phyloP scores from a whole-genome alignment of 257 asterid genomes.

The Ehretia macrophylla region DNA sequence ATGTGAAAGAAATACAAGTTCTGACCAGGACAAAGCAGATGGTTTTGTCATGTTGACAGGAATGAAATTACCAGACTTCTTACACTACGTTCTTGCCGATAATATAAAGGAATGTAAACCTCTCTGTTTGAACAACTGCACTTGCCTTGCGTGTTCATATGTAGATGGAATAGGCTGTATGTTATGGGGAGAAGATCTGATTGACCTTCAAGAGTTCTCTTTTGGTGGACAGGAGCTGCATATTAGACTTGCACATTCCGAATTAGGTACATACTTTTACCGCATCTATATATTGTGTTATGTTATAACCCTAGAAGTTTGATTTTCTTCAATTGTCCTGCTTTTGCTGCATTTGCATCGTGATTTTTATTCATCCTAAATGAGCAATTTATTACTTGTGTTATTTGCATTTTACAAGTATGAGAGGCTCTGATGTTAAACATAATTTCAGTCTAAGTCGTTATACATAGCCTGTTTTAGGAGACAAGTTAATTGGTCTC shows the following conservation, averaged over 20 bases:
- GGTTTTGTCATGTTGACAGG: constrained; percentile 13
- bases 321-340: no score
- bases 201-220: constrained; percentile 19
- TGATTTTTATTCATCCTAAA: no score
- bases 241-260: constrained; percentile 27
- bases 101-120: constrained; percentile 11
- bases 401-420: no score
- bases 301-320: neutral
- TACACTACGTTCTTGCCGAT: neutral
- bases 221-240: constrained; percentile 23
- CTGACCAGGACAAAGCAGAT: constrained; percentile 10
- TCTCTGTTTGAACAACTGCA: constrained; percentile 17
- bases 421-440: no score
- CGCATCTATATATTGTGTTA: neutral
- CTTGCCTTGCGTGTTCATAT: constrained; percentile 17
- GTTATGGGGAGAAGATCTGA: constrained; percentile 21
- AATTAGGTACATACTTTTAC: constrained; percentile 14
- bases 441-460: no score
- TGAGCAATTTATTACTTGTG: neutral
- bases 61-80: constrained; percentile 20
- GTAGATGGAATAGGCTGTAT: constrained; percentile 28
- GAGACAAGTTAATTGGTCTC: no score
- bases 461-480: no score
- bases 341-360: no score
- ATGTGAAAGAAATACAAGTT: neutral